phyloP scores from a whole-genome alignment of 2,329 filamentous ascomycete genomes.

The Cryphonectria japonica region DNA sequence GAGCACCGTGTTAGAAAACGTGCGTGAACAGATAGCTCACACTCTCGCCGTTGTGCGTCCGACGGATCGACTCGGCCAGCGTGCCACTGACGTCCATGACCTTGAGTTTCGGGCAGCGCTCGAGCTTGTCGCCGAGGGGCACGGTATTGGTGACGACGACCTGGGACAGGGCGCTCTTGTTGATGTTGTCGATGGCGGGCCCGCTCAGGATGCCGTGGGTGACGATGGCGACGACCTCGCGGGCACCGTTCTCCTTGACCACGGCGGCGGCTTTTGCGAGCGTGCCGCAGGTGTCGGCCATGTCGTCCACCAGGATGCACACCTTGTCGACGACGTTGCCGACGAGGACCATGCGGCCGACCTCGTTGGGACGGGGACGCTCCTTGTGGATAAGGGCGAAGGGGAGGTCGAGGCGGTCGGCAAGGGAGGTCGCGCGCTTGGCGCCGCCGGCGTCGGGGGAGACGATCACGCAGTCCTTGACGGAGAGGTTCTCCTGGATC shows the following conservation, averaged over 20 bases:
- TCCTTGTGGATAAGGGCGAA: conserved; percentile 97
- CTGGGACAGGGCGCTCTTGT: conserved; percentile 74
- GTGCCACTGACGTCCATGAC: conserved; percentile 93
- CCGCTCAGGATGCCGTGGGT: conserved; percentile 92
- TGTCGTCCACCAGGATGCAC: conserved; percentile 95
- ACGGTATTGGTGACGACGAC: conserved; percentile 93
- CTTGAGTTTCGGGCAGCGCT: conserved; percentile 75
- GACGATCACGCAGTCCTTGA: conserved; percentile 87
- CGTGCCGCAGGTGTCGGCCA: conserved; percentile 84
- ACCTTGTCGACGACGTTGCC: conserved; percentile 83
- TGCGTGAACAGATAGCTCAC: conserved; percentile 73
- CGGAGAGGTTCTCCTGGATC: conserved; percentile 79
- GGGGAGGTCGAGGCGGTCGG: conserved; percentile 88
- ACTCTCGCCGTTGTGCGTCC: conserved; percentile 69
- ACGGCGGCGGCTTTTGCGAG: conserved; percentile 84
- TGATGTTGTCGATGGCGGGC: conserved; percentile 84
- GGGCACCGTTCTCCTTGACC: conserved; percentile 83
- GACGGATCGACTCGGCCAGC: conserved; percentile 70
- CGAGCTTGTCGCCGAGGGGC: conserved; percentile 76
- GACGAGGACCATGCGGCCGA: conserved; percentile 80
- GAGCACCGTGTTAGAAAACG: conserved; percentile 40
- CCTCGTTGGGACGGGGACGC: conserved; percentile 60
- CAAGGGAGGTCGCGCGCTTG: conserved; percentile 93
- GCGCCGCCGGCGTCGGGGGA: conserved; percentile 96
- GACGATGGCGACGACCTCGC: conserved; percentile 90